Base-by-base conservation (phyloP, 768 basidiomycete species). In the Tremella fuciformis region DNA sequence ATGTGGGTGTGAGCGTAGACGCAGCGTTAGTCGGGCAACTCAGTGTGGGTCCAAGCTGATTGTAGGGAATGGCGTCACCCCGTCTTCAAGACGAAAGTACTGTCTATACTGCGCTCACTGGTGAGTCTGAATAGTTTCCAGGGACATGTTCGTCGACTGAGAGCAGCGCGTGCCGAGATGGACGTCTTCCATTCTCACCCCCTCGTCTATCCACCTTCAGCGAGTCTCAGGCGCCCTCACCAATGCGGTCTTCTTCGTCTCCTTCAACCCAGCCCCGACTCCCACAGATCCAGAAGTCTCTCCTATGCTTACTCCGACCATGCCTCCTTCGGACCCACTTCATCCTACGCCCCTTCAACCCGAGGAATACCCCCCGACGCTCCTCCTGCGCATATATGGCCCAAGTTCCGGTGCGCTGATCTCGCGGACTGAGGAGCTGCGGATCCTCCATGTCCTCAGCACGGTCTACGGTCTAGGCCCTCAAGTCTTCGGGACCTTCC, bases 221-320 rank as follows among this genome's bases (percentile, higher is more conserved):
- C 92, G 88, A 73, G 87, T 93, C 21, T 90, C 92, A 7, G 93
- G 94, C 8, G 87, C 90, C 11, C 78, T 97, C 63, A 99, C 94
- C 41, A 99, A 99, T 77, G 88, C 89, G 55, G 91, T 99, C 55
- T 98, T 90, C 80, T 99, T 98, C 78, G 87, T 97, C 54, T 89
- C 92, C 9, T 91, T 75, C 69, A 85, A 78, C 26, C 68, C 73
- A 2, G 59, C 69, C 0, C 55, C 65, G 0, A 44, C 62, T 37
- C 74, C 72, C 6, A 75, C 70, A 1, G 63, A 63, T 47, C 71
- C 74, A 18, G 65, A 63, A 26, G 70, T 70, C 60, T 73, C 64
- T 3, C 65, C 65, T 13, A 16, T 66, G 53, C 55, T 72, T 21
- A 67, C 64, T 2, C 67, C 70, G 16, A 65, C 64, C 7, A 67